A percentile compares a stretch with the other conserved stretches of the same genome.
phyloP scores from a whole-genome alignment of 176 grass and related monocot species.

The Carex littledalei region DNA sequence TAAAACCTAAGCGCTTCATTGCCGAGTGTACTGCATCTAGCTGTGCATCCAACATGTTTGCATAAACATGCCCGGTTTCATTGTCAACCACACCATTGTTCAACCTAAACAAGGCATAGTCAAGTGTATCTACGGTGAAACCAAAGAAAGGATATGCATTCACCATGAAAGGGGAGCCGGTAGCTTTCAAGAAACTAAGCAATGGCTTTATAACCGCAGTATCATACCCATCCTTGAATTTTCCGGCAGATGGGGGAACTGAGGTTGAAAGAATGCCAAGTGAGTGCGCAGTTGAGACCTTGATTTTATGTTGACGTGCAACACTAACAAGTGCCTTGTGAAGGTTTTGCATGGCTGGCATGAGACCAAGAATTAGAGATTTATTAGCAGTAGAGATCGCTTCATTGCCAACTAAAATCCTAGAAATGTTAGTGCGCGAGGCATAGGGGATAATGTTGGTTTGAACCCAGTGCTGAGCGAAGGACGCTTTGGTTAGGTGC shows the following conservation, averaged over 20 bases:
- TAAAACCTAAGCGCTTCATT: slow-evolving; percentile 35
- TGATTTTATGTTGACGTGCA: slow-evolving; percentile 29
- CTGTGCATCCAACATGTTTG: slow-evolving; percentile 82
- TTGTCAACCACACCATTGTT: slow-evolving; percentile 41
- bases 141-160: slow-evolving; percentile 85
- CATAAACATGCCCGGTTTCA: slow-evolving; percentile 46
- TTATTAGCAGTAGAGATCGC: slow-evolving; percentile 52
- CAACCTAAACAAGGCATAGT: slow-evolving; percentile 58
- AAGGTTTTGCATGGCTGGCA: slow-evolving; percentile 71
- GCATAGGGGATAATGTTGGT: slow-evolving; percentile 37
- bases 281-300: slow-evolving; percentile 64
- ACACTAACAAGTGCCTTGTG: slow-evolving; percentile 42
- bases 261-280: slow-evolving; percentile 52
- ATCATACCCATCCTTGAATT: slow-evolving; percentile 46
- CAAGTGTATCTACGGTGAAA: slow-evolving; percentile 39
- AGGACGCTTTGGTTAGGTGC: slow-evolving; percentile 24
- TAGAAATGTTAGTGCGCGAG: slow-evolving; percentile 37
- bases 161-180: slow-evolving; percentile 69
- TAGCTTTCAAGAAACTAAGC: slow-evolving; percentile 64
- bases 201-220: slow-evolving; percentile 36
- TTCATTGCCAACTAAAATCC: slow-evolving; percentile 66
- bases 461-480: slow-evolving; percentile 40
- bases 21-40: slow-evolving; percentile 76
- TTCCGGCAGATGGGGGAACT: slow-evolving; percentile 39
- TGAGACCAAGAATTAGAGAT: slow-evolving; percentile 36